Evolutionary conservation across 495 filamentous ascomycete species (phyloP).

Genomic region (Echria macrotheca): DNA sequence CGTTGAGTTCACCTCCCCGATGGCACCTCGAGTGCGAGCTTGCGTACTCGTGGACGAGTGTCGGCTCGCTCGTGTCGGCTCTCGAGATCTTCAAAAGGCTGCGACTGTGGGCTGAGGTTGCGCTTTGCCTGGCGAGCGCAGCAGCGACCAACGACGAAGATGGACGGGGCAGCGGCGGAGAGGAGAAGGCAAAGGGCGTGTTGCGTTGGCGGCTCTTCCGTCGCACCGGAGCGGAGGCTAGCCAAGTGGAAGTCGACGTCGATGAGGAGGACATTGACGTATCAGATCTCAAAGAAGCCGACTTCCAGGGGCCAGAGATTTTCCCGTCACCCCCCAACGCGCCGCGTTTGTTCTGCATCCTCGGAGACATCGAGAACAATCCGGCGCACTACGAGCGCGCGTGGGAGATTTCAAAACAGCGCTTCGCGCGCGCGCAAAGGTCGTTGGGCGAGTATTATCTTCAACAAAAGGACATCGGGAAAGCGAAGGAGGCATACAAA

Average conservation of each 20-base stretch:
- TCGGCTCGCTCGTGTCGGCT: slow-evolving; percentile 82
- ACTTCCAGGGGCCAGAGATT: slow-evolving; percentile 55
- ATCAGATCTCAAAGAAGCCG: slow-evolving; percentile 44
- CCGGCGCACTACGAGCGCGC: slow-evolving; percentile 72
- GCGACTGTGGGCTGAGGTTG: slow-evolving; percentile 92
- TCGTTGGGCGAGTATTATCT: slow-evolving; percentile 77
- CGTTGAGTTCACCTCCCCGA: slow-evolving; percentile 72
- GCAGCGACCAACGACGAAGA: slow-evolving; percentile 62
- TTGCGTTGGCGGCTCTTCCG: slow-evolving; percentile 73
- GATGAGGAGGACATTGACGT: slow-evolving; percentile 44
- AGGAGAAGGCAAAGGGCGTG: slow-evolving; percentile 73
- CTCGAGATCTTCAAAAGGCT: slow-evolving; percentile 94
- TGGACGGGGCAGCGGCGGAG: slow-evolving; percentile 44
- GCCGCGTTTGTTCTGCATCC: slow-evolving; percentile 84
- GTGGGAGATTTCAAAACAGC: slow-evolving; percentile 75
- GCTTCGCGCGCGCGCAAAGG: slow-evolving; percentile 83
- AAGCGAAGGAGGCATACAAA: slow-evolving; percentile 71
- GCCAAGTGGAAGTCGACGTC: slow-evolving; percentile 37
- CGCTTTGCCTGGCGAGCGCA: slow-evolving; percentile 66
- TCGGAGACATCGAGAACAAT: slow-evolving; percentile 81
- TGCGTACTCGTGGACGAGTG: slow-evolving; percentile 79
- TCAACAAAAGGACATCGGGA: slow-evolving; percentile 53
- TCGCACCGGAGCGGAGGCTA: slow-evolving; percentile 36
- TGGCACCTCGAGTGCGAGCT: slow-evolving; percentile 95
- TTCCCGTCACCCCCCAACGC: slow-evolving; percentile 72